phyloP scores from a whole-genome alignment of 306 rosid genomes.

The Prunus mira region DNA sequence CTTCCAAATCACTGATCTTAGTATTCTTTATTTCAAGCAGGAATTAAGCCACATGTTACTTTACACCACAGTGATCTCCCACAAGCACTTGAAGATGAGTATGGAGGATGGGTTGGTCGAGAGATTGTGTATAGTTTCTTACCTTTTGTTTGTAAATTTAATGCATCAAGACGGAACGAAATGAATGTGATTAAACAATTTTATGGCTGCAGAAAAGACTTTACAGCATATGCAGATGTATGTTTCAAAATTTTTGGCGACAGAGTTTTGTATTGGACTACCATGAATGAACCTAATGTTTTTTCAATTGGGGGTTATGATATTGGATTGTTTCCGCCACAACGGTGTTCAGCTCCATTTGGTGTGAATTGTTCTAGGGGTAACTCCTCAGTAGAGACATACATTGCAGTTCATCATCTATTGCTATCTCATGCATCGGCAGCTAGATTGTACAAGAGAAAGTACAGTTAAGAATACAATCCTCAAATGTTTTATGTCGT shows the following conservation, averaged over 20 bases:
- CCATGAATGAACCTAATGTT: slow-evolving; percentile 62
- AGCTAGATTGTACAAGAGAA: slow-evolving; percentile 43
- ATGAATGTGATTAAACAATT: background rate
- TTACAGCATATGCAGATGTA: slow-evolving; percentile 57
- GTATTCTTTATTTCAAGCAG: slow-evolving; percentile 27
- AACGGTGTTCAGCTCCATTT: slow-evolving; percentile 57
- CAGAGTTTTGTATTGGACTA: slow-evolving; percentile 53
- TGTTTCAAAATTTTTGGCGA: slow-evolving; percentile 80
- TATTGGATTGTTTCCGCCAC: slow-evolving; percentile 44
- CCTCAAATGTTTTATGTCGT: too few species aligned
- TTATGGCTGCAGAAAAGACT: slow-evolving; percentile 63
- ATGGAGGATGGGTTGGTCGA: slow-evolving; percentile 76
- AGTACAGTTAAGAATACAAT: slow-evolving; percentile 9
- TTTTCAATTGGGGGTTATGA: slow-evolving; percentile 39
- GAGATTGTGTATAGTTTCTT: slow-evolving; percentile 42
- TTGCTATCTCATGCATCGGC: slow-evolving; percentile 71
- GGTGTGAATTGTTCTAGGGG: slow-evolving; percentile 38
- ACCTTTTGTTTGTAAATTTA: background rate
- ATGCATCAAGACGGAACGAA: background rate
- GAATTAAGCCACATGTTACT: slow-evolving; percentile 75
- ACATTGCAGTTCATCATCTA: slow-evolving; percentile 54
- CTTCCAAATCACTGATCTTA: too few species aligned
- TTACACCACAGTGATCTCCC: slow-evolving; percentile 56
- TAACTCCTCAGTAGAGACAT: slow-evolving; percentile 62
- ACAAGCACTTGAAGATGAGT: slow-evolving; percentile 73